Conservation (phyloP, 2,329 filamentous ascomycete genomes). For the Celoporthe dispersa region DNA sequence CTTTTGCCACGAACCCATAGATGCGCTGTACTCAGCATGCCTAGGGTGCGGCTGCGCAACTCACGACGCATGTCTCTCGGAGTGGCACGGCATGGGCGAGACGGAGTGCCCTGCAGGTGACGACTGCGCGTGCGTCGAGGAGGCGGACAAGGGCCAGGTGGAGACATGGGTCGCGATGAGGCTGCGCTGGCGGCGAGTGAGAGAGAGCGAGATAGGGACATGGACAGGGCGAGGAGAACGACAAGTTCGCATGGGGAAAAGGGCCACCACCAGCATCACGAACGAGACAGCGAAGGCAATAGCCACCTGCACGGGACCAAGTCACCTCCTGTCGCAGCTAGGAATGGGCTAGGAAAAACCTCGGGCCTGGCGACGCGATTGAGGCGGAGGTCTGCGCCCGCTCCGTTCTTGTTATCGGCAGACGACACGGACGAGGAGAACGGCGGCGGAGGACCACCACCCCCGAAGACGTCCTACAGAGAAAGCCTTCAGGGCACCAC, state of each 20-base stretch:
- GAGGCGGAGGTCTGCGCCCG: constrained; percentile 36
- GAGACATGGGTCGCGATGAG: constrained; percentile 65
- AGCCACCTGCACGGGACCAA: constrained; percentile 21
- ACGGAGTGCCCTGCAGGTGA: constrained; percentile 65
- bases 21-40: constrained; percentile 64
- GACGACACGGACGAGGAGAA: constrained; percentile 37
- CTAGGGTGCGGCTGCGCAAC: constrained; percentile 66
- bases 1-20: constrained; percentile 65
- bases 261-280: constrained; percentile 7
- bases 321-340: constrained; percentile 29
- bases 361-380: constrained; percentile 28
- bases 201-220: constrained; percentile 43
- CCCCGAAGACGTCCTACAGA: constrained; percentile 9
- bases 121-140: constrained; percentile 64
- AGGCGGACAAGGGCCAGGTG: constrained; percentile 60
- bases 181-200: constrained; percentile 42
- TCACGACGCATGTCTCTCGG: constrained; percentile 62
- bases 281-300: constrained; percentile 28
- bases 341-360: constrained; percentile 19
- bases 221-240: constrained; percentile 21
- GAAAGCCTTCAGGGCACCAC: constrained; percentile 24
- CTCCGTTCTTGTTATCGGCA: constrained; percentile 30
- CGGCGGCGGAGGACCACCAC: constrained; percentile 15
- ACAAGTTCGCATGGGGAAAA: constrained; percentile 23
- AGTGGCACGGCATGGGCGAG: constrained; percentile 63